Percentiles rank a stretch among this genome's conserved stretches.
Conservation (phyloP, 345 rosid genomes). For the Eucalyptus pumila region DNA sequence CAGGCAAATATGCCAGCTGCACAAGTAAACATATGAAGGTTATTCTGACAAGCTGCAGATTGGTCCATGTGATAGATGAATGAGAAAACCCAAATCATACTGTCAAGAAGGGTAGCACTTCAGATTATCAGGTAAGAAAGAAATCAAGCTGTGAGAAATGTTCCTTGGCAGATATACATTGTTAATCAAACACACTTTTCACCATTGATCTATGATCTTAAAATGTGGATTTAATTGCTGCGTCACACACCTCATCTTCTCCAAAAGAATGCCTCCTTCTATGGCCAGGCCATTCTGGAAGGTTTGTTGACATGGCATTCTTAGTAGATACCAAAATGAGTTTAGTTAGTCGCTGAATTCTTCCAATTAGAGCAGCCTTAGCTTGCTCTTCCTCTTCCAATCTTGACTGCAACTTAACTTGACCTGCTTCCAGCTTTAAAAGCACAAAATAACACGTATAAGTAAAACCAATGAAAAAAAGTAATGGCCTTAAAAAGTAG, state of each 20-base stretch:
- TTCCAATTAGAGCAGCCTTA: slow-evolving; percentile 63
- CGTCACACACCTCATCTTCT: slow-evolving; percentile 52
- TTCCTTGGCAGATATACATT: background rate
- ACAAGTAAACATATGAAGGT: background rate
- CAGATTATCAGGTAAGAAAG: background rate
- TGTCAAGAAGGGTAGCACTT: background rate
- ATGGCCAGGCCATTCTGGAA: slow-evolving; percentile 37
- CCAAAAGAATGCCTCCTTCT: slow-evolving; percentile 68
- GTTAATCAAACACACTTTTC: background rate
- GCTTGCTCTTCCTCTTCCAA: slow-evolving; percentile 68
- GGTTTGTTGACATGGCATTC: slow-evolving; percentile 38
- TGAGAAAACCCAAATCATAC: background rate
- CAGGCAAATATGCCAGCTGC: slow-evolving; percentile 76
- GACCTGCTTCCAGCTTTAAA: slow-evolving; percentile 67
- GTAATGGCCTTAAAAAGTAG: background rate
- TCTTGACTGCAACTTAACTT: slow-evolving; percentile 57
- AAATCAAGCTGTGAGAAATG: background rate
- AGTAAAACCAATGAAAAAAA: background rate
- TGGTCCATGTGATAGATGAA: background rate
- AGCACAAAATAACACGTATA: background rate
- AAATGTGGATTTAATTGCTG: background rate
- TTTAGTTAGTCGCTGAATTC: slow-evolving; percentile 62
- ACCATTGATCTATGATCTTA: background rate
- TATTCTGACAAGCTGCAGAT: background rate
- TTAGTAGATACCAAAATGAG: slow-evolving; percentile 64